Evolutionary conservation across 2,329 filamentous ascomycete species (phyloP), one percentile per base, ranked within the genome.

Genomic region (Penicillium verrucosum): DNA sequence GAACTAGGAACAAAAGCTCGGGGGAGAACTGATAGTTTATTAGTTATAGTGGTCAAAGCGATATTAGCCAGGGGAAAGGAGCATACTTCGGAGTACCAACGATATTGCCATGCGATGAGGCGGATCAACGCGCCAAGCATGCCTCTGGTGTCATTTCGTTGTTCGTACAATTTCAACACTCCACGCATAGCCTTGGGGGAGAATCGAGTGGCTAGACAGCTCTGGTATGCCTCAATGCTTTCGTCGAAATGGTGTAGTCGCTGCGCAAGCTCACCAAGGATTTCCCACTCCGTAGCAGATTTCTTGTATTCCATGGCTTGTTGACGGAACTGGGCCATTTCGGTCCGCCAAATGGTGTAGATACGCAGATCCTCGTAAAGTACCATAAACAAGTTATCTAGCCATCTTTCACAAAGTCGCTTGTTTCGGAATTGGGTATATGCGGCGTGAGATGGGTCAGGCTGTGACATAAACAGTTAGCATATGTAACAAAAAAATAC

Each of bases 371-470:
- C 94, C 74, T 99, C 94, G 73, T 99, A 99, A 3, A 99, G 82
- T 0, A 97, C 94, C 94, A 99, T 99, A 79, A 99, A 99, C 23
- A 99, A 82, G 68, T 96, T 97, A 75, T 99, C 94, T 2, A 99
- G 83, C 94, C 94, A 99, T 65, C 94, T 87, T 76, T 99, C 94
- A 70, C 94, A 99, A 1, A 99, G 84, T 0, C 94, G 88, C 78
- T 99, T 99, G 75, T 97, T 96, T 72, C 95, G 94, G 70, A 99
- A 91, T 66, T 93, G 90, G 7, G 92, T 92, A 65, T 96, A 89
- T 64, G 89, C 82, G 55, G 88, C 84, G 62, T 91, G 86, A 6
- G 85, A 83, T 29, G 84, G 81, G 57, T 86, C 82, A 16, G 78
- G 78, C 87, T 89, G 65, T 12, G 30, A 27, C 40, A 47, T 12